These are phyloP conservation scores for Lentinula novae-zelandiae DNA, from an alignment of 1,284 basidiomycete species.

Conservation along the genomic window DNA sequence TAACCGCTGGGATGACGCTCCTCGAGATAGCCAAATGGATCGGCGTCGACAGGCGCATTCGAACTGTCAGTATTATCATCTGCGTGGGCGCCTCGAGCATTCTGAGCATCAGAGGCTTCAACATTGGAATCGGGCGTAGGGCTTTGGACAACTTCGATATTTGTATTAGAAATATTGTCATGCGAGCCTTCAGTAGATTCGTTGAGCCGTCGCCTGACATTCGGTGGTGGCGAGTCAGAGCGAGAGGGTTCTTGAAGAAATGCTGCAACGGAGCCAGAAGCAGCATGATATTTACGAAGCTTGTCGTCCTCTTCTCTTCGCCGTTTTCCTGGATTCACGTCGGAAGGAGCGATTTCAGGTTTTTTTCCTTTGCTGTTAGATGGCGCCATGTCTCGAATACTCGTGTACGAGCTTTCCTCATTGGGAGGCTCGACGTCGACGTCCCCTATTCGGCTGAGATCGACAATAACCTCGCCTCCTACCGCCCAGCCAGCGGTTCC, in stretches of 20 bases:
- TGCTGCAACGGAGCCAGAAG: constrained; percentile 49
- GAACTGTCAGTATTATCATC: constrained; percentile 2
- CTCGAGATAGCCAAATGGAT: constrained; percentile 56
- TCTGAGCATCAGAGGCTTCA: not conserved
- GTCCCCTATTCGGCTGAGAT: constrained; percentile 65
- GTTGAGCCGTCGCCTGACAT: constrained; percentile 41
- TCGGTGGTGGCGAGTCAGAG: constrained; percentile 32
- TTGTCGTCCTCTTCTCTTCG: constrained; percentile 50
- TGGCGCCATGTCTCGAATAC: constrained; percentile 48
- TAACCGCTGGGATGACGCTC: constrained; percentile 21
- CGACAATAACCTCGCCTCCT: constrained; percentile 79
- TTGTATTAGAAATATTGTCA: not conserved
- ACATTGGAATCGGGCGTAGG: not conserved
- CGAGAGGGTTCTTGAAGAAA: constrained; percentile 43
- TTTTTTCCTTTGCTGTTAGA: constrained; percentile 53
- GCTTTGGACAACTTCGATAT: not conserved
- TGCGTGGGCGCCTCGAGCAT: not conserved
- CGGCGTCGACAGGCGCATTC: constrained; percentile 19
- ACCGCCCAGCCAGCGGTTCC: constrained; percentile 88
- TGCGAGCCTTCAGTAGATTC: not conserved
- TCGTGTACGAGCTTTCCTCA: constrained; percentile 49
- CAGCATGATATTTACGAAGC: constrained; percentile 49
- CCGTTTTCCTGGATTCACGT: constrained; percentile 42
- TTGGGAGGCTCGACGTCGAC: constrained; percentile 64
- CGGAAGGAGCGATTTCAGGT: constrained; percentile 11